Conservation (phyloP, 805 yeast species). For the Tetrapisispora phaffii region DNA sequence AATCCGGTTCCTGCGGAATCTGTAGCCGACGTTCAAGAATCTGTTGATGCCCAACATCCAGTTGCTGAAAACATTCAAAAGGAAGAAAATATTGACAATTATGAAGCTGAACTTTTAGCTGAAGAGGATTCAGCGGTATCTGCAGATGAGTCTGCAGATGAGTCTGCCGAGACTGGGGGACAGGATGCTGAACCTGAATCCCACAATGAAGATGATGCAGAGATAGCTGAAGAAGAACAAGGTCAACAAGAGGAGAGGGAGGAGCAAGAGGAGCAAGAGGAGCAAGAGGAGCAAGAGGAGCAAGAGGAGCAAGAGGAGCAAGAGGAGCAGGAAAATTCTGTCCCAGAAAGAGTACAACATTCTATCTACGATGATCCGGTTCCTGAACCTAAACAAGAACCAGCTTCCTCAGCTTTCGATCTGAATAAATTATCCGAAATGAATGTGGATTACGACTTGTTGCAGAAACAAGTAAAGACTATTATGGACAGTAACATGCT, state of each 20-base stretch:
- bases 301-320: background rate
- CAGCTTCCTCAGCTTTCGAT: background rate
- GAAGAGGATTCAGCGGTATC: background rate
- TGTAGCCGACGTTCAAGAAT: background rate
- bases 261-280: background rate
- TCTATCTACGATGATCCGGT: conserved; percentile 2
- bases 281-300: background rate
- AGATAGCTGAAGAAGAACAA: background rate
- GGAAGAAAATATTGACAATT: background rate
- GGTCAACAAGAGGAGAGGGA: background rate
- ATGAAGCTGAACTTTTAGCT: background rate
- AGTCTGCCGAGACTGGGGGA: background rate
- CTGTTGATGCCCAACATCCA: background rate
- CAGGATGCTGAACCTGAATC: background rate
- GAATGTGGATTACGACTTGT: conserved; percentile 17
- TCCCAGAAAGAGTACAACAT: background rate
- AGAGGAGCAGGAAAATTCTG: background rate
- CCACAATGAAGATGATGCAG: background rate
- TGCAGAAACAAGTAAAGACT: conserved; percentile 26
- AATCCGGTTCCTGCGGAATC: background rate
- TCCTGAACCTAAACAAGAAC: background rate
- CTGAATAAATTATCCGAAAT: conserved; percentile 4
- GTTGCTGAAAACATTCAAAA: background rate
- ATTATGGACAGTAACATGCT: conserved; percentile 23
- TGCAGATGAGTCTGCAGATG: background rate